Conservation (phyloP, 495 filamentous ascomycete species). For the Neurospora sp. region DNA sequence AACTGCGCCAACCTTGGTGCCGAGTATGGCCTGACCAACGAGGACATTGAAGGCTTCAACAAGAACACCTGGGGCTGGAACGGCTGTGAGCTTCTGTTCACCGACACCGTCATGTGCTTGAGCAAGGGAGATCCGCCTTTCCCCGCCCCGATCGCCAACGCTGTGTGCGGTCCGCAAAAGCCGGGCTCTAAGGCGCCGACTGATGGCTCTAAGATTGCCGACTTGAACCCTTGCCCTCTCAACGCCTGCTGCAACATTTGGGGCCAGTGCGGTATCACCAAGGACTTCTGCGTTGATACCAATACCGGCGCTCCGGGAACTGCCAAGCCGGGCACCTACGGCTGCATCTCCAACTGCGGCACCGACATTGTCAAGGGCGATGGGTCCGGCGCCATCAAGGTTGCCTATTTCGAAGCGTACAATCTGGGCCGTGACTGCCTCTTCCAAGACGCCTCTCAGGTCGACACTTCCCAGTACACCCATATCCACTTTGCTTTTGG, state of each 20-base stretch:
- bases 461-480: constrained; percentile 13
- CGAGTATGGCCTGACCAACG: constrained; percentile 20
- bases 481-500: constrained; percentile 21
- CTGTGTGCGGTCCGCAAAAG: constrained; percentile 22
- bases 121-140: constrained; percentile 38
- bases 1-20: constrained; percentile 23
- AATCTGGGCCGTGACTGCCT: constrained; percentile 19
- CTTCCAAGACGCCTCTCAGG: constrained; percentile 6
- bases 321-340: constrained; percentile 18
- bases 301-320: constrained; percentile 28
- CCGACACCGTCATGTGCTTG: constrained; percentile 32
- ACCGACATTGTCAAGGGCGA: constrained; percentile 12
- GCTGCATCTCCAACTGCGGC: constrained; percentile 40
- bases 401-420: constrained; percentile 26
- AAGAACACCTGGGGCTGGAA: constrained; percentile 41
- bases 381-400: constrained; percentile 5
- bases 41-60: constrained; percentile 31
- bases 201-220: constrained; percentile 1
- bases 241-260: constrained; percentile 15
- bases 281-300: constrained; percentile 30
- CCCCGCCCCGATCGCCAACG: constrained; percentile 24
- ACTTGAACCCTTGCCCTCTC: constrained; percentile 6
- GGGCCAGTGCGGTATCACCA: constrained; percentile 36
- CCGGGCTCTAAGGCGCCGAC: background rate
- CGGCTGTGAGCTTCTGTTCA: constrained; percentile 29